Conservation (phyloP, 805 yeast species). For the Starmerella stellata region DNA sequence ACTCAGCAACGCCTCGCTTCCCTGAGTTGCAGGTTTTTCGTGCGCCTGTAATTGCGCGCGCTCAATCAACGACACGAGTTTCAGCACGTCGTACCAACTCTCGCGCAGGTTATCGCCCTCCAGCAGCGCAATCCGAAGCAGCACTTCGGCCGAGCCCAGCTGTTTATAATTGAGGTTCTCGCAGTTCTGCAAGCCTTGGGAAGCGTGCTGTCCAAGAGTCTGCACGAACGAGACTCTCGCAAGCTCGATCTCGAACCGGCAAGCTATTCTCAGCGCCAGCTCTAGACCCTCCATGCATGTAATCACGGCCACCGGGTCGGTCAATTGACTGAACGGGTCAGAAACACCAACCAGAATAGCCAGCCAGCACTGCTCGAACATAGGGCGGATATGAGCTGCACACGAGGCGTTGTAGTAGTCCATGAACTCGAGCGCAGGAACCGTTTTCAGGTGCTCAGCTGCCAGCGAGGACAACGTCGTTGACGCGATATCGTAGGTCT, state of each 20-base stretch:
- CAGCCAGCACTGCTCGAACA: conserved; percentile 94
- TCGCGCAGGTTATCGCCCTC: conserved; percentile 59
- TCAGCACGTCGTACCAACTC: conserved; percentile 73
- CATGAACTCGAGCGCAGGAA: conserved; percentile 29
- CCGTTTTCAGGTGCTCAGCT: conserved; percentile 55
- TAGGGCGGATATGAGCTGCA: conserved; percentile 76
- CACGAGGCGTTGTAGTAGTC: conserved; percentile 67
- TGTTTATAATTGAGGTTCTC: conserved; percentile 65
- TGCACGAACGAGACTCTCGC: conserved; percentile 81
- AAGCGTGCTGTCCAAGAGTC: conserved; percentile 74
- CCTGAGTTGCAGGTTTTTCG: conserved; percentile 72
- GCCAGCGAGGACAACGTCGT: conserved; percentile 80
- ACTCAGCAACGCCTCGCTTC: conserved; percentile 28
- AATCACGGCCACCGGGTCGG: conserved; percentile 31
- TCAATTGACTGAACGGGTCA: conserved; percentile 79
- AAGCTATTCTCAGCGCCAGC: conserved; percentile 62
- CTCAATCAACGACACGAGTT: conserved; percentile 78
- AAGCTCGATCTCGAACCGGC: conserved; percentile 64
- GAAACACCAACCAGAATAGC: conserved; percentile 86
- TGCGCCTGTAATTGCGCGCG: conserved; percentile 72
- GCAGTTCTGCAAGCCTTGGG: conserved; percentile 55
- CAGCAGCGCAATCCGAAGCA: conserved; percentile 56
- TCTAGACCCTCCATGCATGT: conserved; percentile 69
- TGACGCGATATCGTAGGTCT: conserved; percentile 77
- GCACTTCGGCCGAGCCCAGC: conserved; percentile 55